phyloP scores from a whole-genome alignment of 768 basidiomycete genomes.

The Cyathus striatus region DNA sequence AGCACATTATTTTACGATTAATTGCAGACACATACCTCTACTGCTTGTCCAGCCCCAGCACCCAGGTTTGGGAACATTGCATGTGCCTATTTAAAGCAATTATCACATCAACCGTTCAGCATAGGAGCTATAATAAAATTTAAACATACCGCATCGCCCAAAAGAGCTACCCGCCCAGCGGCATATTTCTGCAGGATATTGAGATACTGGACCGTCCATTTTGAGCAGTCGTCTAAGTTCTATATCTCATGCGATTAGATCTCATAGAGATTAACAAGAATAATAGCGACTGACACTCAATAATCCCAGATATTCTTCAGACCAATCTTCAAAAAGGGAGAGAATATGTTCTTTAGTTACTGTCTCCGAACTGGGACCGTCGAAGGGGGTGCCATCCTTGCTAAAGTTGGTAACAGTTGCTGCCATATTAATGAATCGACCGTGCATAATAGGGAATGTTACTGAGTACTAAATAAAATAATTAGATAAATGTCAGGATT shows the following conservation, averaged over 20 bases:
- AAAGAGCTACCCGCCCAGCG: background rate
- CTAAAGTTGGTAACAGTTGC: background rate
- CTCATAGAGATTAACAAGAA: background rate
- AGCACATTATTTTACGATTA: background rate
- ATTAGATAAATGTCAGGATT: background rate
- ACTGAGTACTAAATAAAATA: background rate
- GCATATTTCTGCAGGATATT: background rate
- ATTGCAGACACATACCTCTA: constrained; percentile 15
- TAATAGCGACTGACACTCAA: background rate
- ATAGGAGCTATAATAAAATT: background rate
- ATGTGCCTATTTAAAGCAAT: constrained; percentile 11
- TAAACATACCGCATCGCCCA: background rate
- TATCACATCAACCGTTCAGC: background rate
- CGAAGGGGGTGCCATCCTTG: background rate
- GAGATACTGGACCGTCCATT: background rate
- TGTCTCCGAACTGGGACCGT: background rate
- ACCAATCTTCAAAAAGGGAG: background rate
- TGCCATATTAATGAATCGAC: background rate
- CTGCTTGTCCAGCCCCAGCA: constrained; percentile 20
- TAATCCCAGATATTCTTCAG: background rate
- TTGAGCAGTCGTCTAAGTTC: background rate
- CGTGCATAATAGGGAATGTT: background rate
- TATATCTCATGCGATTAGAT: background rate
- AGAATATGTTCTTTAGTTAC: background rate
- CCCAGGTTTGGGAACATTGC: constrained; percentile 21